Base-by-base conservation (phyloP, 352 stramenopile species). In the Phytophthora palmivora region DNA sequence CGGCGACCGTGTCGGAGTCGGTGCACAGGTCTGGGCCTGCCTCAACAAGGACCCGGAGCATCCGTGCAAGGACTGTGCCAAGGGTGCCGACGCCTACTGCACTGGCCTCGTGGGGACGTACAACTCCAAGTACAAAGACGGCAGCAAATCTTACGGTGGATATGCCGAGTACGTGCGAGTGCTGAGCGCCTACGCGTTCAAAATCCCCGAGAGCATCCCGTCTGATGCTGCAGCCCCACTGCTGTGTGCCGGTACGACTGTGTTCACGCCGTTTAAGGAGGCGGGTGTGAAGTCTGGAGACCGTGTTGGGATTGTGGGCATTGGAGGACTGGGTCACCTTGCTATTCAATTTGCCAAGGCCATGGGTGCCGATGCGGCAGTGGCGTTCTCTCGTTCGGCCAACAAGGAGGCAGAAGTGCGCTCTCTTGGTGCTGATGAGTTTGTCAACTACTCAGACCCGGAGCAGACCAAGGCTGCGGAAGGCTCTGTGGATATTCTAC, bases 321-420 rank as follows among this genome's bases (percentile, higher is more conserved):
- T 96, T 52, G 90, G 90, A 16, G 90, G 90, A 6, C 70, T 97
- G 5, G 89, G 89, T 22, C 90, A 97, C 68, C 66, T 97, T 47
- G 88, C 58, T 11, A 73, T 97, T 44, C 92, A 97, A 64, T 88
- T 96, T 44, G 79, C 70, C n/a, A n/a, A n/a, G n/a, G n/a, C n/a
- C n/a, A n/a, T n/a, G n/a, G n/a, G n/a, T n/a, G n/a, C n/a, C n/a
- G n/a, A n/a, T n/a, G n/a, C n/a, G n/a, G n/a, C n/a, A n/a, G n/a
- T n/a, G n/a, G n/a, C n/a, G n/a, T n/a, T n/a, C n/a, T n/a, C n/a
- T n/a, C n/a, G n/a, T n/a, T n/a, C n/a, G n/a, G n/a, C n/a, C n/a
- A n/a, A n/a, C n/a, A n/a, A n/a, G n/a, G n/a, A n/a, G n/a, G n/a
- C n/a, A n/a, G n/a, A n/a, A n/a, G n/a, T n/a, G n/a, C 46, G 58